phyloP scores from a whole-genome alignment of 2,329 filamentous ascomycete species.

The Nemania diffusa region DNA sequence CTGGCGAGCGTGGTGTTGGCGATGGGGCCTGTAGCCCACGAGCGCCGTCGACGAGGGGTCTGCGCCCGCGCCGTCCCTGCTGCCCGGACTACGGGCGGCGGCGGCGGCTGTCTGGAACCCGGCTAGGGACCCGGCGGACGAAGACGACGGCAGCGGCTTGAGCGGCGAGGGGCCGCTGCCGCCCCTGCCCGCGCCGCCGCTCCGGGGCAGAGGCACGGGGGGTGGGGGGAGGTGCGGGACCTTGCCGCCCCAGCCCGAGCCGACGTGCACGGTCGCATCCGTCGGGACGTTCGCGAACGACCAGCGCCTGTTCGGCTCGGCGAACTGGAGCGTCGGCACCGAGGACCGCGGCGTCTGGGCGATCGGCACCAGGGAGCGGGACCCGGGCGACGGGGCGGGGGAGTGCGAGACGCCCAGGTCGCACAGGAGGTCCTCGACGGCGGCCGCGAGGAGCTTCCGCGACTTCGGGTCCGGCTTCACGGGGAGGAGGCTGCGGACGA shows the following conservation, averaged over 20 bases:
- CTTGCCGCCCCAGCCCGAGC: not conserved
- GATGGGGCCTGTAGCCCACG: conserved; percentile 7
- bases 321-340: not conserved
- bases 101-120: conserved; percentile 1
- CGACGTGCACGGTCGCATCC: not conserved
- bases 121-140: conserved; percentile 13
- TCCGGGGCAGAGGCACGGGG: conserved; percentile 29
- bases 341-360: conserved; percentile 7
- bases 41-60: conserved; percentile 13
- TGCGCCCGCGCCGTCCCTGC: not conserved
- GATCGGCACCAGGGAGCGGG: not conserved
- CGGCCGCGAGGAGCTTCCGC: conserved; percentile 69
- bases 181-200: not conserved
- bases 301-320: conserved; percentile 28
- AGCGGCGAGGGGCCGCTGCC: conserved; percentile 5
- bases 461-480: conserved; percentile 64
- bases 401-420: conserved; percentile 34
- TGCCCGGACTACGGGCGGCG: not conserved
- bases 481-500: conserved; percentile 79
- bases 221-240: conserved; percentile 29
- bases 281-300: conserved; percentile 19
- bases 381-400: not conserved
- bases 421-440: conserved; percentile 59
- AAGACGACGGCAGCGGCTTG: conserved; percentile 17
- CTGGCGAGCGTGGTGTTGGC: conserved; percentile 9